Percentiles rank a stretch among this genome's conserved stretches.
These are phyloP conservation scores for Boletus sensibilis DNA, from an alignment of 768 basidiomycete species.

Conservation along the genomic window DNA sequence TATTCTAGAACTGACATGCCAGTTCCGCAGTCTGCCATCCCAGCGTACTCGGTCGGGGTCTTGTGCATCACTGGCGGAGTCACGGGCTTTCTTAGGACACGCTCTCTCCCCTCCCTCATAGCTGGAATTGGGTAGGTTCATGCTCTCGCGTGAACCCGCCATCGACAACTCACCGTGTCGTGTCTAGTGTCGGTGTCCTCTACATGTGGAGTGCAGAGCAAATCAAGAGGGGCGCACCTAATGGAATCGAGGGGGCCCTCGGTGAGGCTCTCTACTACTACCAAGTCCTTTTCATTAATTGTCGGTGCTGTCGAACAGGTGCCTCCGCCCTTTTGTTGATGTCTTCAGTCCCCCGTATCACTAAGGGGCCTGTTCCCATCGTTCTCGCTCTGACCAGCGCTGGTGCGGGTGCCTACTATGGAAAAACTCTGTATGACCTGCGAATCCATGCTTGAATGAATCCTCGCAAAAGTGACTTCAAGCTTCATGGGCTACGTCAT, in stretches of 20 bases:
- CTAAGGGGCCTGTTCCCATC: slow-evolving; percentile 73
- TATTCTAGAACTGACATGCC: slow-evolving; percentile 23
- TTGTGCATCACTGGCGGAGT: slow-evolving; percentile 77
- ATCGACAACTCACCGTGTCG: background rate
- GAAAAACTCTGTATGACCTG: slow-evolving; percentile 48
- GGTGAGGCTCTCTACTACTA: slow-evolving; percentile 43
- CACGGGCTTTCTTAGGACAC: slow-evolving; percentile 67
- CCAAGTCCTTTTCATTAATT: background rate
- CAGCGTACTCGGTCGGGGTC: slow-evolving; percentile 73
- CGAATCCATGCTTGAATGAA: slow-evolving; percentile 18
- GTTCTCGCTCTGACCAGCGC: slow-evolving; percentile 62
- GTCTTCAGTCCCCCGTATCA: slow-evolving; percentile 69
- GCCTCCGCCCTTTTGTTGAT: slow-evolving; percentile 74
- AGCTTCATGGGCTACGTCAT: background rate
- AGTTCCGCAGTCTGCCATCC: slow-evolving; percentile 67
- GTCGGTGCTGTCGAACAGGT: slow-evolving; percentile 39
- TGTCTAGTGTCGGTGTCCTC: slow-evolving; percentile 65
- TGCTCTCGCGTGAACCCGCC: background rate
- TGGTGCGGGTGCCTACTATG: slow-evolving; percentile 65
- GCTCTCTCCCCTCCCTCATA: slow-evolving; percentile 78
- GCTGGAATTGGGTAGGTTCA: slow-evolving; percentile 71
- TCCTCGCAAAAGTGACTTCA: background rate
- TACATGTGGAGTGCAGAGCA: slow-evolving; percentile 78
- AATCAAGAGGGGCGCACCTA: slow-evolving; percentile 68
- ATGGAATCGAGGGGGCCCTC: slow-evolving; percentile 77